Evolutionary conservation across 164 flowering plant genomes (phyloP), one percentile per base, ranked within the genome.

Genomic region (Cinnamomum chago): DNA sequence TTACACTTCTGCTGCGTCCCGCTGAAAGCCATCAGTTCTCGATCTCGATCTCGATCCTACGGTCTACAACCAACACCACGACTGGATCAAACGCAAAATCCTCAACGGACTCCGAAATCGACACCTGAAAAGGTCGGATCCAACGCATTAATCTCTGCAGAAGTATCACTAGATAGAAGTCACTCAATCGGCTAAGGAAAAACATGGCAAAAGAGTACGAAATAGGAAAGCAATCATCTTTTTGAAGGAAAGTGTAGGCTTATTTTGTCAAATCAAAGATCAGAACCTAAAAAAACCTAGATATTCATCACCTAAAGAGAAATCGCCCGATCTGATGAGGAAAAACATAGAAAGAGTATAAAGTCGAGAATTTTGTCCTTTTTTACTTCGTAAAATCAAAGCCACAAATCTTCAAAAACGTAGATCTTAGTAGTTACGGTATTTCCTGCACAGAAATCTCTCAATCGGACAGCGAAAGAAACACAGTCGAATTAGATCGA

Each of bases 1-100:
- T 92, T 95, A 82, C 99, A 95, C 72, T 93, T 95, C 85, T 93
- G 88, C 72, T 87, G 95, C 12, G 98, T 95, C n/a, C 99, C 99
- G 30, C 77, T 85, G 81, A 93, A 95, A 73, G 71, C 76, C 71
- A 68, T 74, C 18, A 50, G 71, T 20, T 20, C 67, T 68, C 25
- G 71, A 67, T 74, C 67, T 68, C 25, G 71, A 67, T 74, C 47
- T 14, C 47, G 47, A 40, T 40, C 47, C 47, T 62, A 73, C 51
- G 51, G 23, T 60, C 30, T 30, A 20, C 66, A 10, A 3, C 50
- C 5, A 55, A 27, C 18, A 24, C 62, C 33, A 70, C 62, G 18
- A 51, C 28, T n/a, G 1, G 55, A 25, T 25, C 72, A 52, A 70
- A 52, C 18, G 17, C 55, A 27, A 28, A 70, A 50, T 7, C 71